A percentile compares a stretch with the other conserved stretches of the same genome.
phyloP scores from a whole-genome alignment of 2,329 filamentous ascomycete species.

The Leptographium procerum region DNA sequence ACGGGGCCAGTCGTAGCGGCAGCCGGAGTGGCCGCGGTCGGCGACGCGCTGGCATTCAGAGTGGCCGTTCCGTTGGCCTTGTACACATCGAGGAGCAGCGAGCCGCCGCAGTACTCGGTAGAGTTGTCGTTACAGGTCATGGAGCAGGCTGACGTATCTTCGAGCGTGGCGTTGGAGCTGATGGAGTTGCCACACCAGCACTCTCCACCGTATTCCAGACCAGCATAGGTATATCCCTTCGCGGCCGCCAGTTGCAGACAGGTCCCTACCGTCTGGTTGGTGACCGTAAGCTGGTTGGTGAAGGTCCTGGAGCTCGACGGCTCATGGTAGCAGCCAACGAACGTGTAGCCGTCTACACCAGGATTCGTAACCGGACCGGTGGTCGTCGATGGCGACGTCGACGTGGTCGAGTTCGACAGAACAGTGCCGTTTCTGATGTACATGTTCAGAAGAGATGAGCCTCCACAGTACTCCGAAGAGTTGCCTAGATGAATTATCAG shows the following conservation, averaged over 20 bases:
- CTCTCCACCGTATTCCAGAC: slow-evolving; percentile 21
- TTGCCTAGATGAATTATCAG: slow-evolving; percentile 2
- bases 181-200: slow-evolving; percentile 10
- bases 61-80: slow-evolving; percentile 8
- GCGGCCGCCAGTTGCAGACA: slow-evolving; percentile 16
- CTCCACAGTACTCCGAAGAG: slow-evolving; percentile 14
- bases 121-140: slow-evolving; percentile 15
- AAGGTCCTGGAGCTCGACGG: slow-evolving; percentile 12
- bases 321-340: slow-evolving; percentile 24
- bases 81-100: slow-evolving; percentile 12
- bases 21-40: neutral
- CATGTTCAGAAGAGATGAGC: slow-evolving; percentile 9
- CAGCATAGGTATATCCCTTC: slow-evolving; percentile 15
- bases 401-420: neutral
- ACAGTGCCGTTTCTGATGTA: slow-evolving; percentile 11
- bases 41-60: neutral
- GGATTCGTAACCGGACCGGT: slow-evolving; percentile 22
- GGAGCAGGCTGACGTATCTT: slow-evolving; percentile 15
- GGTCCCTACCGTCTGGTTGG: slow-evolving; percentile 14
- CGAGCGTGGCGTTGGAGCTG: slow-evolving; percentile 8
- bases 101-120: slow-evolving; percentile 13
- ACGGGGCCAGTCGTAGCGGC: slow-evolving; percentile 11
- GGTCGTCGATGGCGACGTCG: neutral
- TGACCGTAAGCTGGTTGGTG: slow-evolving; percentile 4
- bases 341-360: slow-evolving; percentile 17